Base-by-base conservation (phyloP, 805 yeast species). In the Vanderwaltozyma verrucispora region DNA sequence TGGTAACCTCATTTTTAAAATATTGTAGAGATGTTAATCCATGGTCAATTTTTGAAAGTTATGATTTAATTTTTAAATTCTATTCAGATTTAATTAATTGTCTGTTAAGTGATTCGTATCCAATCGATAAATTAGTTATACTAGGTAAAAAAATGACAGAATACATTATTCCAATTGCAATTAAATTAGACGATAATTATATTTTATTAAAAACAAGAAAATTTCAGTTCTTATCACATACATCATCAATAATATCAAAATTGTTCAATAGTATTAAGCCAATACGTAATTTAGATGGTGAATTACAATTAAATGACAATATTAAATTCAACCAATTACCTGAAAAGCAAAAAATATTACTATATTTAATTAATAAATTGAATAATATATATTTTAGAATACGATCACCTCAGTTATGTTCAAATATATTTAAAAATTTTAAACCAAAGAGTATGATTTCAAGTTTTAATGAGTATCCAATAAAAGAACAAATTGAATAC, bases 201-300 rank as follows among this genome's bases (percentile, higher is more conserved):
- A 30, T 33, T 35, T 33, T 26, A 4, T 20, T 45, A 13, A 50
- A 47, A 11, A 44, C 49, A 3, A 44, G 45, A 48, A 56, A 46
- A 64, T 65, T 21, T 46, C 77, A 39, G 24, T 56, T 56, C 26
- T 51, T 67, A 27, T 62, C 72, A 5, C 70, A 67, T 52, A 49
- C 72, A 18, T 75, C 85, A 1, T 64, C 77, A 4, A 56, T 74
- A 2, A 59, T 79, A 14, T 61, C 80, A 35, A 72, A 70, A 47
- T 56, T 76, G 21, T 78, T 79, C 61, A 79, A 80, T 48, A 67
- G 76, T 36, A 72, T 75, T 28, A 64, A 84, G 28, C 70, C 76
- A 6, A 32, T 40, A 10, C 43, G 44, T n/a, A 28, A 35, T 15
- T 17, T 32, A 3, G 31, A 38, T 13, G 38, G 24, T 9, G 31